Evolutionary conservation across 208 protist genomes (phyloP).

Genomic region (Leishmania arabica): DNA sequence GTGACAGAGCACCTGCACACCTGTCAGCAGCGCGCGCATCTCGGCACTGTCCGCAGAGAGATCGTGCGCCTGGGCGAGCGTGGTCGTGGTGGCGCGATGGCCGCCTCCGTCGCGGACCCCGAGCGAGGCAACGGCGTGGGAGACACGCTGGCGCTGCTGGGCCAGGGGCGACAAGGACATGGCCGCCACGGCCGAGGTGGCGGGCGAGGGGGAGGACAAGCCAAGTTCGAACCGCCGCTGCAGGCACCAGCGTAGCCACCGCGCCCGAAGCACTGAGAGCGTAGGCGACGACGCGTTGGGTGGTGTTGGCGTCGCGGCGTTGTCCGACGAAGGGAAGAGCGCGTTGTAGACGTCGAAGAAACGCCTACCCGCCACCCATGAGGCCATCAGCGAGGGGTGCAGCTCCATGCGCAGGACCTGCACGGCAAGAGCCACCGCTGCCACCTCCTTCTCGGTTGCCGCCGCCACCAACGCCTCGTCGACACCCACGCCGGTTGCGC

Average conservation of each 20-base stretch:
- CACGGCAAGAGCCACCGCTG: conserved; percentile 22
- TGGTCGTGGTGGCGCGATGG: not conserved
- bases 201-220: not conserved
- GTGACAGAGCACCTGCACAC: conserved; percentile 3
- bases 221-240: conserved; percentile 19
- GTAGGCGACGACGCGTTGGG: not conserved
- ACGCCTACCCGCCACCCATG: not conserved
- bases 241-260: conserved; percentile 34
- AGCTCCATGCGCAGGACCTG: conserved; percentile 28
- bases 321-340: conserved; percentile 15
- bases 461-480: not conserved
- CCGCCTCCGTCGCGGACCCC: conserved; percentile 1
- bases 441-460: conserved; percentile 1
- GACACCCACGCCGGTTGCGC: not conserved
- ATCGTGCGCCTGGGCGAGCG: not conserved
- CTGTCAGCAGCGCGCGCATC: conserved; percentile 10
- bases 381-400: not conserved
- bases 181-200: not conserved
- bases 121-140: not conserved
- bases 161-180: not conserved
- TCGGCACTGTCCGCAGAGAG: conserved; percentile 14
- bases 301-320: not conserved
- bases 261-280: conserved; percentile 28
- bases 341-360: conserved; percentile 29
- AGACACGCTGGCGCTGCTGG: not conserved